Conservation (phyloP, 257 asterid genomes). For the Agastache rugosa region DNA sequence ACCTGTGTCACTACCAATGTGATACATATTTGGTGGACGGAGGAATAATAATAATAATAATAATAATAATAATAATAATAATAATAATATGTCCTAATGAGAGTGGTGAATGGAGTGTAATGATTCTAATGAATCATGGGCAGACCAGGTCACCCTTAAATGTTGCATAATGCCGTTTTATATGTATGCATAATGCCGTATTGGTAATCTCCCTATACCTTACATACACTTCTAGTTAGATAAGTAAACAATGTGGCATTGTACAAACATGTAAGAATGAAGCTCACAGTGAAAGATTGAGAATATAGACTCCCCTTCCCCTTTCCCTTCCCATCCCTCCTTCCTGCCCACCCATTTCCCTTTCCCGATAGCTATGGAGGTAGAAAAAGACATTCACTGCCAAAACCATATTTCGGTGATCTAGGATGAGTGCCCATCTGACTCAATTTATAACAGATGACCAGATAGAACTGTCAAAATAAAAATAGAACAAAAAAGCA, state of each 20-base stretch:
- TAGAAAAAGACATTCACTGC: conserved; percentile 24
- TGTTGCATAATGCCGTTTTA: neutral
- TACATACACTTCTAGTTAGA: conserved; percentile 10
- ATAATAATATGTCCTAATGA: conserved; percentile 11
- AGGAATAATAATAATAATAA: too few species aligned
- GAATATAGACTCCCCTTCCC: neutral
- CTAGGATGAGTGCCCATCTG: conserved; percentile 22
- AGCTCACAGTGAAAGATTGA: neutral
- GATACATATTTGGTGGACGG: too few species aligned
- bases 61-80: too few species aligned
- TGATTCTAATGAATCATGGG: neutral
- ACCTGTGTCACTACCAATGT: too few species aligned
- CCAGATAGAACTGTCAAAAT: neutral
- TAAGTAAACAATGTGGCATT: neutral
- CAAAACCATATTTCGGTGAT: conserved; percentile 25
- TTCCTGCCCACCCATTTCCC: neutral
- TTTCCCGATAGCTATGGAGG: conserved; percentile 20
- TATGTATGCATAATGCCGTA: neutral
- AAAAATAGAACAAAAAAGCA: conserved; percentile 13
- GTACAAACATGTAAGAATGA: neutral
- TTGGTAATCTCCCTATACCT: conserved; percentile 4
- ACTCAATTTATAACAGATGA: conserved; percentile 12
- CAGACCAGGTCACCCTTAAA: neutral
- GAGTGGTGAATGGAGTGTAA: neutral
- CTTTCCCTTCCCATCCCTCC: too few species aligned